Evolutionary conservation across 768 basidiomycete genomes (phyloP).

Genomic region (Mycena rebaudengoi): DNA sequence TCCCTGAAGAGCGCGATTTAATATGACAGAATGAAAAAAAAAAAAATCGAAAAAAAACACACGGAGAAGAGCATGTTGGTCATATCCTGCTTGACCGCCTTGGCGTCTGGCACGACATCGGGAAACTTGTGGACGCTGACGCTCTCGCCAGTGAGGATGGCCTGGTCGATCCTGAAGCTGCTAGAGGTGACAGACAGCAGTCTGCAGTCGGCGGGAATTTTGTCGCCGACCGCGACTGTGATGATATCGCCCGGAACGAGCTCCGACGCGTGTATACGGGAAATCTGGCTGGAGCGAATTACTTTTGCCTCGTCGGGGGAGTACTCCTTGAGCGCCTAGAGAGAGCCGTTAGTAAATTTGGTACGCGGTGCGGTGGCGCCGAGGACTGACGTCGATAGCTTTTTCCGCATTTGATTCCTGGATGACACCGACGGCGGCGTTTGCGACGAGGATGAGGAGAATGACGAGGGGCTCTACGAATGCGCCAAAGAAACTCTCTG

Average conservation of each 20-base stretch:
- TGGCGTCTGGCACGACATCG: constrained; percentile 70
- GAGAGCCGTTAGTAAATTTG: constrained; percentile 15
- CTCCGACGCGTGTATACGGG: constrained; percentile 83
- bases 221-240: constrained; percentile 91
- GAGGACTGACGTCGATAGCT: constrained; percentile 89
- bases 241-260: constrained; percentile 97
- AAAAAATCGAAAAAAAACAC: constrained; percentile 33
- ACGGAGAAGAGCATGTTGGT: constrained; percentile 95
- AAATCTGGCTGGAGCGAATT: constrained; percentile 72
- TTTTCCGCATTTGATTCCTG: constrained; percentile 97
- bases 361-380: constrained; percentile 1
- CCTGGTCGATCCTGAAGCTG: constrained; percentile 95
- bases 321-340: constrained; percentile 98
- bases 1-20: constrained; percentile 58
- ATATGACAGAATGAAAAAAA: neutral
- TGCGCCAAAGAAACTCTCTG: constrained; percentile 74
- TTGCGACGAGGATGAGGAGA: constrained; percentile 93
- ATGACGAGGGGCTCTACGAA: constrained; percentile 98
- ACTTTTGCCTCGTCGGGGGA: constrained; percentile 97
- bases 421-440: constrained; percentile 96
- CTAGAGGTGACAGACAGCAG: constrained; percentile 90
- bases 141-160: constrained; percentile 95
- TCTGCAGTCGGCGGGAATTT: constrained; percentile 94
- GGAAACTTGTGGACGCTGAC: constrained; percentile 85
- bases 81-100: constrained; percentile 98